Base-by-base conservation (phyloP, 192 early-diverging fungal species). In the Tieghemiomyces parasiticus region DNA sequence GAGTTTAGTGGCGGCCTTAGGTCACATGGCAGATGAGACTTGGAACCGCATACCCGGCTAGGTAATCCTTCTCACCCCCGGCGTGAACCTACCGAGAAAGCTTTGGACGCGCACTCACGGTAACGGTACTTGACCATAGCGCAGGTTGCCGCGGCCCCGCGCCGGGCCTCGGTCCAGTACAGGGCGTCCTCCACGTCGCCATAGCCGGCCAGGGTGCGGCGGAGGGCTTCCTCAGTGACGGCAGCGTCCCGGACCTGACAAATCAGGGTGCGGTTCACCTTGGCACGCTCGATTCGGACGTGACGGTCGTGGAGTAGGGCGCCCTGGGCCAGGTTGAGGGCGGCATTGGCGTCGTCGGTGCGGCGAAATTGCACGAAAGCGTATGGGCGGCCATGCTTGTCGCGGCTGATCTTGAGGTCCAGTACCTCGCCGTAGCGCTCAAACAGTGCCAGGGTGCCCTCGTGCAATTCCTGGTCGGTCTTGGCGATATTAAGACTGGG, bases 241-340 rank as follows among this genome's bases (percentile, higher is more conserved):
- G 19, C 26, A 30, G 50, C 20, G 2, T 52, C 50, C 26, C 14
- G 2, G 2, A 52, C 22, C 22, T 52, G 50, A 28, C 50, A 52
- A 52, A 52, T 52, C 20, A 52, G 50, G 50, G 50, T 52, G 14
- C 50, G 50, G 8, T 24, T 52, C 22, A 52, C 50, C 30, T 52
- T 52, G 50, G 50, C 50, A 16, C 30, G 50, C 8, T 52, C 50
- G 50, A 52, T 52, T 29, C 50, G 50, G 26, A 52, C 26, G 26
- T 30, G 16, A 28, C 50, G 50, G 24, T 52, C 30, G 30, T 52
- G 50, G 16, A 52, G 50, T 16, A 29, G 26, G 8, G 26, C 26
- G 24, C 50, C 50, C 8, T 52, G 24, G 50, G 50, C 50, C 22
- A 30, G 26, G 20, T 8, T 52, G 14, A 29, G 14, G 2, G 50